Evolutionary conservation across 805 yeast species (phyloP).

Genomic region (Wickerhamiella dianesei): DNA sequence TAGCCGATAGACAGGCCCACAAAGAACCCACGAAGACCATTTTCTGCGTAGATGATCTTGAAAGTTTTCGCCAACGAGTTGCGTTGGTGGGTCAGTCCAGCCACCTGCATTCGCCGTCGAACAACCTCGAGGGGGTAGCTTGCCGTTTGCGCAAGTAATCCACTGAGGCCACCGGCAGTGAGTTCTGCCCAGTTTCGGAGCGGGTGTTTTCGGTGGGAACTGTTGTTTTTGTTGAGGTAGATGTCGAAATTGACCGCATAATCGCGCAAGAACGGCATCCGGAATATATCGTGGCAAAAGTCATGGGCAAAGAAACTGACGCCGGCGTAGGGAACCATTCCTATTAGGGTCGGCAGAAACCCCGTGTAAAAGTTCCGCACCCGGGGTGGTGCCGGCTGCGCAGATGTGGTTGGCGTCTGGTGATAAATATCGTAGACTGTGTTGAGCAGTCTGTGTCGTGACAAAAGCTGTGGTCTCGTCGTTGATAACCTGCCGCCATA

Average conservation of each 20-base stretch:
- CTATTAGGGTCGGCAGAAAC: conserved; percentile 81
- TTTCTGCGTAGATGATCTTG: conserved; percentile 47
- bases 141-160: conserved; percentile 88
- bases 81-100: conserved; percentile 47
- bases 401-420: conserved; percentile 5
- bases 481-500: conserved; percentile 30
- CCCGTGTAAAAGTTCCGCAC: conserved; percentile 73
- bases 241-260: conserved; percentile 26
- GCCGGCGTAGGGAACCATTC: conserved; percentile 97
- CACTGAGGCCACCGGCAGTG: conserved; percentile 90
- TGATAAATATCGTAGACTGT: conserved; percentile 22
- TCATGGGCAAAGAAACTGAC: conserved; percentile 94
- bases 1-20: conserved; percentile 94
- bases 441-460: conserved; percentile 18
- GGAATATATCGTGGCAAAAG: conserved; percentile 69
- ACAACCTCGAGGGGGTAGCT: conserved; percentile 95
- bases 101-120: conserved; percentile 90
- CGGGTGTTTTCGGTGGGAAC: conserved; percentile 38
- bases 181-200: conserved; percentile 85
- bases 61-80: conserved; percentile 26
- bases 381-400: conserved; percentile 2
- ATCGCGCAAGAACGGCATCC: conserved; percentile 42
- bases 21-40: conserved; percentile 78
- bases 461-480: neutral
- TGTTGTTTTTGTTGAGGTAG: conserved; percentile 12